A percentile compares a stretch with the other conserved stretches of the same genome.
Conservation (phyloP, 2,329 filamentous ascomycete genomes). For the Rhynchosporium graminicola region DNA sequence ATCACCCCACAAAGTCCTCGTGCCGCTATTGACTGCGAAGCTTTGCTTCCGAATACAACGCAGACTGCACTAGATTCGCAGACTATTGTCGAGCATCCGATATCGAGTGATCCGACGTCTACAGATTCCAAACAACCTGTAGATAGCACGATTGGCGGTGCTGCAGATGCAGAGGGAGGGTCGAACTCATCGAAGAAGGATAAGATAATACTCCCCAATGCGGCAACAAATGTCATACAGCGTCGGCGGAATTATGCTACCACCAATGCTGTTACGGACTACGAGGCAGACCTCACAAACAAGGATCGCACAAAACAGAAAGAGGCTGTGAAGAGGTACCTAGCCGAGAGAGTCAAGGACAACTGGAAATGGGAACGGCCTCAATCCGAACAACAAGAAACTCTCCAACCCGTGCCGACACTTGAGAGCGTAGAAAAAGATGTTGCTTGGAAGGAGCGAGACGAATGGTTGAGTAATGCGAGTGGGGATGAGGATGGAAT, state of each 20-base stretch:
- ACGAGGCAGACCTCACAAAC: slow-evolving; percentile 62
- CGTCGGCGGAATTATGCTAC: slow-evolving; percentile 37
- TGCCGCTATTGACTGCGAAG: slow-evolving; percentile 19
- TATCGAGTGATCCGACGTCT: slow-evolving; percentile 14
- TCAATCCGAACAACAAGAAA: slow-evolving; percentile 31
- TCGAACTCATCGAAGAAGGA: slow-evolving; percentile 18
- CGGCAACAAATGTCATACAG: slow-evolving; percentile 20
- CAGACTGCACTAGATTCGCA: slow-evolving; percentile 11
- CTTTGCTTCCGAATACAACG: slow-evolving; percentile 16
- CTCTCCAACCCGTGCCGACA: slow-evolving; percentile 5
- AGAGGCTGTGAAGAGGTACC: slow-evolving; percentile 58
- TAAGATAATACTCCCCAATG: slow-evolving; percentile 34
- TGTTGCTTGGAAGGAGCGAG: slow-evolving; percentile 38
- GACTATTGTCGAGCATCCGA: slow-evolving; percentile 8
- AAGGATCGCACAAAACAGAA: slow-evolving; percentile 64
- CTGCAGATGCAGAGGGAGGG: slow-evolving; percentile 9
- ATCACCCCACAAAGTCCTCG: slow-evolving; percentile 25
- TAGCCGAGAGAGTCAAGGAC: slow-evolving; percentile 55
- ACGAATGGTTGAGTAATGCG: slow-evolving; percentile 40
- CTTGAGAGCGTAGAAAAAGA: slow-evolving; percentile 11
- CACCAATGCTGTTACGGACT: slow-evolving; percentile 45
- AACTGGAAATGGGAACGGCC: slow-evolving; percentile 65
- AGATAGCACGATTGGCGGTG: slow-evolving; percentile 19
- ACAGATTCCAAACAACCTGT: slow-evolving; percentile 14
- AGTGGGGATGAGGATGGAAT: slow-evolving; percentile 31